Evolutionary conservation across 2,329 filamentous ascomycete species (phyloP).

Genomic region (Coniella vitis): DNA sequence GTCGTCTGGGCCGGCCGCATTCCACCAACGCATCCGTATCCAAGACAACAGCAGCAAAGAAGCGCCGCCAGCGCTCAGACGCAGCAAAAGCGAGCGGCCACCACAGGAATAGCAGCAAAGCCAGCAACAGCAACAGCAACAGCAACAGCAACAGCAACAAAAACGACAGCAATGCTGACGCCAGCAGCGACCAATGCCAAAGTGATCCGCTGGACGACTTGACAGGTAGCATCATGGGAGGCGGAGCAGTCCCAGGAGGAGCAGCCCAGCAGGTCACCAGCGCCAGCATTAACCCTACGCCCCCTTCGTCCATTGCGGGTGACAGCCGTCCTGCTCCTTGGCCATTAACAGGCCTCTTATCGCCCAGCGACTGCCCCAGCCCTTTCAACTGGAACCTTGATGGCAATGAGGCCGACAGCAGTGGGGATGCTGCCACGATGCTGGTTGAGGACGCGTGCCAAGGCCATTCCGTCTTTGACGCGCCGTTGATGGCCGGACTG

Average conservation of each 20-base stretch:
- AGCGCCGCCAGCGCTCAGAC: neutral
- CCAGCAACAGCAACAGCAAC: neutral
- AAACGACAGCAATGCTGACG: neutral
- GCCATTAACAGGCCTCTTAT: neutral
- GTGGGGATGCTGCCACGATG: neutral
- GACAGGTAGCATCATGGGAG: neutral
- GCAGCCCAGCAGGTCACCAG: neutral
- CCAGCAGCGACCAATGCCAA: neutral
- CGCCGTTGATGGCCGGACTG: neutral
- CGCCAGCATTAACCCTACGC: neutral
- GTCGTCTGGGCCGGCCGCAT: constrained; percentile 1
- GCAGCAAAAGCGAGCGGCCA: neutral
- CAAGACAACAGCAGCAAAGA: neutral
- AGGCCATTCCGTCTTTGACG: neutral
- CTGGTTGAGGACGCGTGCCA: neutral
- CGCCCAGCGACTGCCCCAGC: neutral
- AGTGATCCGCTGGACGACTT: no score
- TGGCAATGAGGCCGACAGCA: neutral
- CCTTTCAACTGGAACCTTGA: neutral
- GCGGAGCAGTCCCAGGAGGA: neutral
- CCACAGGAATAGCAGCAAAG: neutral
- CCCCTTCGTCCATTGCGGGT: neutral
- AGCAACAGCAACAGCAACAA: neutral
- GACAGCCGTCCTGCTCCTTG: neutral
- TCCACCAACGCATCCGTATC: neutral